Base-by-base conservation (phyloP, 2,329 filamentous ascomycete genomes). In the Tolypocladium ovalisporum region DNA sequence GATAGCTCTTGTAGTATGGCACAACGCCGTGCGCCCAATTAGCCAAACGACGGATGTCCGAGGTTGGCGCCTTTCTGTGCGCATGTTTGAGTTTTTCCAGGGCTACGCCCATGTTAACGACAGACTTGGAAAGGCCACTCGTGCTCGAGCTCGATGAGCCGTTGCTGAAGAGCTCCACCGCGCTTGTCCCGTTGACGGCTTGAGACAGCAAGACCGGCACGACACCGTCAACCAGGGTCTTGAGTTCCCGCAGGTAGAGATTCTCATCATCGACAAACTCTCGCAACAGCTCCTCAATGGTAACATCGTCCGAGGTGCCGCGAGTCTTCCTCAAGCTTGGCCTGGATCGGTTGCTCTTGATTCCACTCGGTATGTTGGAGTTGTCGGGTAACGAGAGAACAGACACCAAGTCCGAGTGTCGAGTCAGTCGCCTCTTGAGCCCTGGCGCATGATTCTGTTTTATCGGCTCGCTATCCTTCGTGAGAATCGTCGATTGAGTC, bases 401-500 rank as follows among this genome's bases (percentile, higher is more conserved):
- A 0, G 94, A 97, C 42, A 99, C 90, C 29, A 99, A 79, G 70
- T 99, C 94, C 19, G 91, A 91, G 71, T 97, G 92, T 59, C 89
- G 96, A 4, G 92, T 96, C 42, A 96, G 79, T 59, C 88, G 84
- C 61, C 90, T 83, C 70, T 88, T 90, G 37, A 90, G 75, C 49
- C 77, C 79, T 1, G 79, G 72, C 60, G 75, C 79, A 63, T 77
- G 76, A 70, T 64, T 79, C 66, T 68, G 62, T 17, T 62, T 64
- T 60, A 74, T 79, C 61, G 73, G 62, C 58, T 70, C 74, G 22
- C 73, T 75, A 34, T 74, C 77, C 62, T 75, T 76, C 8, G 78
- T 80, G 57, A 80, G 66, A 37, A 71, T 70, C 9, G 79, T 80
- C 12, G 76, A 76, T 59, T 82, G 79, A 3, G 81, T 83, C 36